phyloP scores from a whole-genome alignment of 306 rosid species.

The Acacia melanoxylon region DNA sequence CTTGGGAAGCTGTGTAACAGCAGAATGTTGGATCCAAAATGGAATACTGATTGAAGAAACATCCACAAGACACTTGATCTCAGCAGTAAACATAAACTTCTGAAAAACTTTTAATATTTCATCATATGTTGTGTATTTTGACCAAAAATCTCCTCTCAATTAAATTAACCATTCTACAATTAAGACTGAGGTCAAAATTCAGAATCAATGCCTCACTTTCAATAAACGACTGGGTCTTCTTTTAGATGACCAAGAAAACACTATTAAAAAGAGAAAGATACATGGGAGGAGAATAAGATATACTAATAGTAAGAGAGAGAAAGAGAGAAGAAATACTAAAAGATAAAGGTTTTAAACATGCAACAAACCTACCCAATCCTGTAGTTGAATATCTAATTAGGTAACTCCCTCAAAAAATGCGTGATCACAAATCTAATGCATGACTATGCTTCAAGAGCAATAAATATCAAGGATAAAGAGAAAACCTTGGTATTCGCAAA shows the following conservation, averaged over 20 bases:
- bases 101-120: neutral
- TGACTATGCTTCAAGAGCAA: constrained; percentile 19
- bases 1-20: neutral
- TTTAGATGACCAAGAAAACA: too few relatives aligned
- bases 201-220: neutral
- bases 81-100: constrained; percentile 8
- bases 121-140: neutral
- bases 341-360: too few relatives aligned
- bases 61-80: neutral
- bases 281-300: too few relatives aligned
- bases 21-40: neutral
- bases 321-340: too few relatives aligned
- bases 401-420: too few relatives aligned
- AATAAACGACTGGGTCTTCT: neutral
- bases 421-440: neutral
- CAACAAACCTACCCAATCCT: too few relatives aligned
- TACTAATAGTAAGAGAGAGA: too few relatives aligned
- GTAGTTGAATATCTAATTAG: too few relatives aligned
- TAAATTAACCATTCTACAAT: neutral
- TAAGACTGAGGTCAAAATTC: neutral
- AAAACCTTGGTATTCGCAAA: constrained; percentile 89
- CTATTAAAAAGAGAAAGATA: too few relatives aligned
- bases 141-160: neutral
- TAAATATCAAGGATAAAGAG: constrained; percentile 28
- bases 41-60: constrained; percentile 4